phyloP scores from a whole-genome alignment of 2,329 filamentous ascomycete species.

The Elsinoe perseae region DNA sequence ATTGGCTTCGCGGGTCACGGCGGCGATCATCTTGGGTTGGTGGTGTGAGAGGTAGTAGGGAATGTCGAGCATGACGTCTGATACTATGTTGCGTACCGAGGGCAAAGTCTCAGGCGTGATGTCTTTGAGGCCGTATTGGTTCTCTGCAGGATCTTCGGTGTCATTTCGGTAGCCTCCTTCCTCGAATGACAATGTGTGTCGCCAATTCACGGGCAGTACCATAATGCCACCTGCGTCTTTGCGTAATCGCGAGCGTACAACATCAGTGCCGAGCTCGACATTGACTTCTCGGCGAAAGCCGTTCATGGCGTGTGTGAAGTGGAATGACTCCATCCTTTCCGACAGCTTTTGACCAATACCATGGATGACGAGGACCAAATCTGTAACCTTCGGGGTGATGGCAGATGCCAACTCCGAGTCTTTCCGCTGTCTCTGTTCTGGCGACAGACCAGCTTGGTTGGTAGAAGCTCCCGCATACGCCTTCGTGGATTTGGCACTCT shows the following conservation, averaged over 20 bases:
- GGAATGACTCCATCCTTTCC: slow-evolving; percentile 88
- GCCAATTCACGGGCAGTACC: slow-evolving; percentile 93
- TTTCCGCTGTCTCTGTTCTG: slow-evolving; percentile 32
- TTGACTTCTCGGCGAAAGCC: slow-evolving; percentile 80
- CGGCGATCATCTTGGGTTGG: slow-evolving; percentile 87
- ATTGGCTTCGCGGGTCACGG: slow-evolving; percentile 84
- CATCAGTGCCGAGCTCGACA: slow-evolving; percentile 65
- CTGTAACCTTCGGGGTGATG: slow-evolving; percentile 66
- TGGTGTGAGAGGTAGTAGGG: slow-evolving; percentile 97
- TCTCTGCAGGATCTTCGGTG: slow-evolving; percentile 50
- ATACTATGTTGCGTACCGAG: slow-evolving; percentile 83
- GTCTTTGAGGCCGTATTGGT: slow-evolving; percentile 66
- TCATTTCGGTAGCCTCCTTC: slow-evolving; percentile 57
- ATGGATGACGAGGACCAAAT: slow-evolving; percentile 84
- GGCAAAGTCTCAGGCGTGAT: slow-evolving; percentile 89
- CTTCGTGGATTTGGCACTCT: slow-evolving; percentile 33
- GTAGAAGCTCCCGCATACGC: slow-evolving; percentile 40
- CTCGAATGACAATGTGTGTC: slow-evolving; percentile 78
- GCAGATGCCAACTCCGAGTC: slow-evolving; percentile 55
- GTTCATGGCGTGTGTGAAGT: slow-evolving; percentile 95
- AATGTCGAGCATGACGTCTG: slow-evolving; percentile 96
- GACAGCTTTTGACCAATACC: slow-evolving; percentile 96
- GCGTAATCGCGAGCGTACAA: slow-evolving; percentile 67
- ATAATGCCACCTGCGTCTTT: slow-evolving; percentile 81
- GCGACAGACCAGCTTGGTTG: slow-evolving; percentile 38